A percentile compares a stretch with the other conserved stretches of the same genome.
These are phyloP conservation scores for Sporisorium sorghi DNA, from an alignment of 1,284 basidiomycete species.

Conservation along the genomic window DNA sequence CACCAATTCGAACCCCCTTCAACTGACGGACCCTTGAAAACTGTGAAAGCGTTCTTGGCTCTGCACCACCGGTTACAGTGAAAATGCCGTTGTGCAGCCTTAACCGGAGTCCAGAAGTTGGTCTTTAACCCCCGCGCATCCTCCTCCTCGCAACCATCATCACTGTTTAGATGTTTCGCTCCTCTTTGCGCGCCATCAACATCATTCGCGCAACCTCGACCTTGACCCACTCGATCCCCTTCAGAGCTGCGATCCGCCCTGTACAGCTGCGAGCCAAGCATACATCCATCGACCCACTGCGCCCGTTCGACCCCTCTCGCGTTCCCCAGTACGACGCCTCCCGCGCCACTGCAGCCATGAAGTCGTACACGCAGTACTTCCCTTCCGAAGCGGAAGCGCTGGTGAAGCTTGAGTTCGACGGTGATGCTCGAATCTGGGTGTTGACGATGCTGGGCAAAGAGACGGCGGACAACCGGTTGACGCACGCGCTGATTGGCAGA, in stretches of 20 bases:
- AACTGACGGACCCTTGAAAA: too few relatives aligned
- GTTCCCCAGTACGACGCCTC: conserved; percentile 21
- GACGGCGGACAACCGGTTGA: conserved; percentile 78
- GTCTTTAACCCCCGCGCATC: too few relatives aligned
- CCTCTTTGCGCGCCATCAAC: conserved; percentile 12
- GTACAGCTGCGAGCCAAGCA: background rate
- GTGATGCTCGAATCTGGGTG: conserved; percentile 49
- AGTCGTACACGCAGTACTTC: conserved; percentile 41
- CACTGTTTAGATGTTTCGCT: conserved; percentile 16
- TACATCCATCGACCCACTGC: background rate
- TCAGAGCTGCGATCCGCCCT: background rate
- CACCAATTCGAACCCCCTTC: too few relatives aligned
- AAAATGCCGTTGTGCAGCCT: too few relatives aligned
- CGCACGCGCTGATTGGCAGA: conserved; percentile 73
- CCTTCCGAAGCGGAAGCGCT: conserved; percentile 22
- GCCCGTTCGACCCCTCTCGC: conserved; percentile 17
- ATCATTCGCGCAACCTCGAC: background rate
- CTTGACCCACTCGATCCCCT: background rate
- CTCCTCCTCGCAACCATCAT: too few relatives aligned
- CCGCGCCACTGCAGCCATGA: conserved; percentile 8
- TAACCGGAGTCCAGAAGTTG: too few relatives aligned
- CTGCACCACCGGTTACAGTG: too few relatives aligned
- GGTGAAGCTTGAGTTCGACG: conserved; percentile 38
- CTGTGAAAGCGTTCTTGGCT: too few relatives aligned
- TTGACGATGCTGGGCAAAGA: conserved; percentile 56